Conservation (phyloP, 192 early-diverging fungal species). For the Dimargaris verticillata region DNA sequence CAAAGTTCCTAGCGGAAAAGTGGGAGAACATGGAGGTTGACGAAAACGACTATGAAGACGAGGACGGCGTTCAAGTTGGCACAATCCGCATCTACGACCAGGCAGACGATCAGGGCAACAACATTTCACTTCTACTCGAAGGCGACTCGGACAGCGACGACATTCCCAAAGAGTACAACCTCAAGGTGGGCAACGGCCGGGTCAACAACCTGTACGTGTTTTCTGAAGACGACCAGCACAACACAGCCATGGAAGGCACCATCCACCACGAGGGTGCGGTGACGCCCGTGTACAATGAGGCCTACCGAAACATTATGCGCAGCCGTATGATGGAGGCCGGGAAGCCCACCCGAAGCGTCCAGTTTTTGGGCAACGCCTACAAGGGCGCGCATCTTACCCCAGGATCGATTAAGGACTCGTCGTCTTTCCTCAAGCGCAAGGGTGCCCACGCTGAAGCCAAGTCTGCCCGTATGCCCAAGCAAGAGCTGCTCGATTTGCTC, state of each 20-base stretch:
- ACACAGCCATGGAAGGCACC: slow-evolving; percentile 38
- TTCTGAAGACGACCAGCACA: slow-evolving; percentile 40
- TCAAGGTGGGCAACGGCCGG: slow-evolving; percentile 48
- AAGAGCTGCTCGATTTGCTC: slow-evolving; percentile 69
- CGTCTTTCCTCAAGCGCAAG: slow-evolving; percentile 25
- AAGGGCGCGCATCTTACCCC: slow-evolving; percentile 27
- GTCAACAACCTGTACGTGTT: slow-evolving; percentile 69
- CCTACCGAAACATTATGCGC: slow-evolving; percentile 50
- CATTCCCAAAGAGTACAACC: slow-evolving; percentile 70
- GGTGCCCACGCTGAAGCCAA: slow-evolving; percentile 43
- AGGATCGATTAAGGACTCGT: slow-evolving; percentile 20
- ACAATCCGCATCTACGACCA: slow-evolving; percentile 56
- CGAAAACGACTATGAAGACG: slow-evolving; percentile 13
- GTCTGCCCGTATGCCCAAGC: slow-evolving; percentile 64
- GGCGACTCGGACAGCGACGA: slow-evolving; percentile 35
- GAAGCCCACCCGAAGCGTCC: slow-evolving; percentile 31
- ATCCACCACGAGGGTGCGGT: slow-evolving; percentile 59
- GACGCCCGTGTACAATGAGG: slow-evolving; percentile 36
- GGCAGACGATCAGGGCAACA: slow-evolving; percentile 30
- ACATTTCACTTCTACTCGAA: slow-evolving; percentile 52
- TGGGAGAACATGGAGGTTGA: slow-evolving; percentile 38
- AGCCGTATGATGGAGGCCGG: slow-evolving; percentile 40
- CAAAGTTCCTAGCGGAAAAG: slow-evolving; percentile 70
- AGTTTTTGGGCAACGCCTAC: slow-evolving; percentile 23
- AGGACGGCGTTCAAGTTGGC: slow-evolving; percentile 57